A percentile compares a stretch with the other conserved stretches of the same genome.
phyloP scores from a whole-genome alignment of 352 stramenopile genomes.

The Blastocystis sp. region DNA sequence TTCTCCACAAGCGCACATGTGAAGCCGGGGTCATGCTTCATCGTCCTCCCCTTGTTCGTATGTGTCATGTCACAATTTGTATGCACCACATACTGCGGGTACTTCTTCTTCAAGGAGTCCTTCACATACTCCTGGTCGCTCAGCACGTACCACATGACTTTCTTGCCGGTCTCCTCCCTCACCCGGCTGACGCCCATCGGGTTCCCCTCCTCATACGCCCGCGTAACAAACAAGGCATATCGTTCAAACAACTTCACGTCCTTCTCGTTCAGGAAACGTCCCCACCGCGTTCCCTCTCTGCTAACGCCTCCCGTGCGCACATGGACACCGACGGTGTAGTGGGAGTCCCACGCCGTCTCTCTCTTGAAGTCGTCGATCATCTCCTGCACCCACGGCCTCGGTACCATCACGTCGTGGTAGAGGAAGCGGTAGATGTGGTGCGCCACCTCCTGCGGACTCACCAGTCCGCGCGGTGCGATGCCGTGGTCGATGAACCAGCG shows the following conservation, averaged over 20 bases:
- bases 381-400: background rate
- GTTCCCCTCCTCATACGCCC: background rate
- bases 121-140: background rate
- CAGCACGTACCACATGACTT: slow-evolving; percentile 27
- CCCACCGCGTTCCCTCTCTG: background rate
- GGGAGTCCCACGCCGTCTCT: background rate
- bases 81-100: background rate
- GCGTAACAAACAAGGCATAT: background rate
- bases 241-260: slow-evolving; percentile 9
- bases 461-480: background rate
- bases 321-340: background rate
- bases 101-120: background rate
- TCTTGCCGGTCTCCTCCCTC: background rate
- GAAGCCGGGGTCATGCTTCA: slow-evolving; percentile 24
- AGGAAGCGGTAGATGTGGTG: slow-evolving; percentile 32
- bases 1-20: slow-evolving; percentile 30
- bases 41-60: background rate
- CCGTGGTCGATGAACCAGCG: background rate
- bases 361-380: background rate
- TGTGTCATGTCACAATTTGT: slow-evolving; percentile 26
- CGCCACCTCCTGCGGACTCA: slow-evolving; percentile 1
- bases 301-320: background rate
- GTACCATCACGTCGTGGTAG: slow-evolving; percentile 25
- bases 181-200: background rate
- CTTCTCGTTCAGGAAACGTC: slow-evolving; percentile 29